Percentiles rank a stretch among this genome's conserved stretches.
phyloP scores from a whole-genome alignment of 2,329 filamentous ascomycete species.

The Arthrobotrys iridis region DNA sequence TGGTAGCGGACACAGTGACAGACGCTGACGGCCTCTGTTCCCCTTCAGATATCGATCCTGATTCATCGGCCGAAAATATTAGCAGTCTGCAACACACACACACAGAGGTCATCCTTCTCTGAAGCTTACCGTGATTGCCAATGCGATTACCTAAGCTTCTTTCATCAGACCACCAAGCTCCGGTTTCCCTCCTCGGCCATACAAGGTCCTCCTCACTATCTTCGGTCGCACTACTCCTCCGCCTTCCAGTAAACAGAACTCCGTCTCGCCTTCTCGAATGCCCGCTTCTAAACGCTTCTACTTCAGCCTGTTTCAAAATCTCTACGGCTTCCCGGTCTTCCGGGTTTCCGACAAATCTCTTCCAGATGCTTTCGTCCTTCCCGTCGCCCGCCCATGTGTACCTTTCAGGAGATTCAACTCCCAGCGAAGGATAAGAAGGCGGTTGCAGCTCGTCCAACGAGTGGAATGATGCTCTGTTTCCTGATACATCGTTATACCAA shows the following conservation, averaged over 20 bases:
- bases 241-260: constrained; percentile 3
- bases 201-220: constrained; percentile 13
- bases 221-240: not conserved
- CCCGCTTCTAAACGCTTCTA: constrained; percentile 24
- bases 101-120: not conserved
- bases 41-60: not conserved
- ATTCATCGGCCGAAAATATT: not conserved
- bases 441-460: constrained; percentile 45
- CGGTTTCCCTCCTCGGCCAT: constrained; percentile 41
- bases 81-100: not conserved
- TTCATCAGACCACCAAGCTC: constrained; percentile 36
- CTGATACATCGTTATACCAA: constrained; percentile 43
- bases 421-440: constrained; percentile 43
- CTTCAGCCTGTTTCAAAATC: constrained; percentile 33
- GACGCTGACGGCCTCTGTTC: not conserved
- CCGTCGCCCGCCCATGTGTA: constrained; percentile 49
- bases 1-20: not conserved
- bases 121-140: constrained; percentile 1
- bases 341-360: constrained; percentile 32
- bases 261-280: constrained; percentile 6
- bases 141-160: not conserved
- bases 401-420: constrained; percentile 33
- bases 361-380: constrained; percentile 47
- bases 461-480: constrained; percentile 33
- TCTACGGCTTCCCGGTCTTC: constrained; percentile 31